Evolutionary conservation across 768 basidiomycete genomes (phyloP).

Genomic region (Rhizopogon vinicolor): DNA sequence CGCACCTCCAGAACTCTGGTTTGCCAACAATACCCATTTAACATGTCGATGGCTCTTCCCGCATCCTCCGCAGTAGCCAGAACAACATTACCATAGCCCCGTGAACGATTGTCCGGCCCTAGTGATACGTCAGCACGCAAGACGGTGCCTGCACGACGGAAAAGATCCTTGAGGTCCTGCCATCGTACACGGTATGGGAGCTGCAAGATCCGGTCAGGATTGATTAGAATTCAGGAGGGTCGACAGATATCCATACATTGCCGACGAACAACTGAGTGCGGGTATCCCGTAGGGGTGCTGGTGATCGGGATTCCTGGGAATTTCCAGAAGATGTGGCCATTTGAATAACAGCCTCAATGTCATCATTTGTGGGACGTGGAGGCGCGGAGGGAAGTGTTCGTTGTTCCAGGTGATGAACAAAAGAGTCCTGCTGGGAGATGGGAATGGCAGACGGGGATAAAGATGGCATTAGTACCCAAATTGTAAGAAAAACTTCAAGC

Average conservation of each 20-base stretch:
- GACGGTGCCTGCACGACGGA: conserved; percentile 91
- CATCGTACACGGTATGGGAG: conserved; percentile 96
- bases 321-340: conserved; percentile 76
- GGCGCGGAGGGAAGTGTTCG: conserved; percentile 4
- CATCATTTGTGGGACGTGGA: conserved; percentile 59
- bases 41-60: conserved; percentile 89
- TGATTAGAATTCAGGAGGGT: not conserved
- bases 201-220: conserved; percentile 34
- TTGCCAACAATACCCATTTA: conserved; percentile 98
- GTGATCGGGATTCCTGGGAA: conserved; percentile 39
- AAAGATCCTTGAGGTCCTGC: conserved; percentile 99
- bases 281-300: conserved; percentile 65
- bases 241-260: conserved; percentile 59
- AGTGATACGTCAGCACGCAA: conserved; percentile 74
- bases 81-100: conserved; percentile 93
- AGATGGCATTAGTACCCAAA: not conserved
- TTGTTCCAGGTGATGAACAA: not conserved
- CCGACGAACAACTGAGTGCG: conserved; percentile 95
- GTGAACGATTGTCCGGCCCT: conserved; percentile 85
- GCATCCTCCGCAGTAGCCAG: conserved; percentile 95
- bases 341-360: conserved; percentile 90
- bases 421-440: conserved; percentile 8
- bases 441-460: not conserved
- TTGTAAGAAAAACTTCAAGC: not conserved
- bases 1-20: conserved; percentile 88